A percentile compares a stretch with the other conserved stretches of the same genome.
phyloP scores from a whole-genome alignment of 129 eudicot species.

The Kitagawia praeruptora region DNA sequence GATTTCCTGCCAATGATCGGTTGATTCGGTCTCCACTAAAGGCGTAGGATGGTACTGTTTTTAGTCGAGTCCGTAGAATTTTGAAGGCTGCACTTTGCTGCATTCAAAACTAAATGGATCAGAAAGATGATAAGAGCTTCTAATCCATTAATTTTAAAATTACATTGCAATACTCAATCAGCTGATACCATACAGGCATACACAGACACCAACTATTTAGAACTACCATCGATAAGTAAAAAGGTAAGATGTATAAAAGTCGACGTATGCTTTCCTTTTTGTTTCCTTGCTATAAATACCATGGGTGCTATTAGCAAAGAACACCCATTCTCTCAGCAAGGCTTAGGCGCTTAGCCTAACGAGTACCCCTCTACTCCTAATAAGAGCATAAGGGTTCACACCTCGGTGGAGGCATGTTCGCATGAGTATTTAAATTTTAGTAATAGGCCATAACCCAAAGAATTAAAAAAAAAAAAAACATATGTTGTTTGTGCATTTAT shows the following conservation, averaged over 20 bases:
- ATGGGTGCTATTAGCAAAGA: background rate
- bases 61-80: constrained; percentile 78
- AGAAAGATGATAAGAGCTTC: background rate
- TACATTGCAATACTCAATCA: background rate
- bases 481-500: background rate
- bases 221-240: background rate
- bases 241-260: background rate
- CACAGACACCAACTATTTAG: background rate
- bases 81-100: constrained; percentile 98
- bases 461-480: background rate
- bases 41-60: constrained; percentile 74
- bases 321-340: background rate
- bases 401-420: background rate
- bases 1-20: constrained; percentile 36
- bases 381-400: background rate
- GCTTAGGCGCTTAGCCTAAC: background rate
- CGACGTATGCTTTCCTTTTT: background rate
- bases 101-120: constrained; percentile 10
- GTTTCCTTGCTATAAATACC: background rate
- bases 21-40: constrained; percentile 42
- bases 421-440: background rate
- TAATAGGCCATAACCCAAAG: background rate
- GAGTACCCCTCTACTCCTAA: background rate
- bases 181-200: no score
- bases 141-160: background rate